A percentile compares a stretch with the other conserved stretches of the same genome.
These are phyloP conservation scores for Cornus kousa DNA, from an alignment of 148 eudicot genomes.

Conservation along the genomic window DNA sequence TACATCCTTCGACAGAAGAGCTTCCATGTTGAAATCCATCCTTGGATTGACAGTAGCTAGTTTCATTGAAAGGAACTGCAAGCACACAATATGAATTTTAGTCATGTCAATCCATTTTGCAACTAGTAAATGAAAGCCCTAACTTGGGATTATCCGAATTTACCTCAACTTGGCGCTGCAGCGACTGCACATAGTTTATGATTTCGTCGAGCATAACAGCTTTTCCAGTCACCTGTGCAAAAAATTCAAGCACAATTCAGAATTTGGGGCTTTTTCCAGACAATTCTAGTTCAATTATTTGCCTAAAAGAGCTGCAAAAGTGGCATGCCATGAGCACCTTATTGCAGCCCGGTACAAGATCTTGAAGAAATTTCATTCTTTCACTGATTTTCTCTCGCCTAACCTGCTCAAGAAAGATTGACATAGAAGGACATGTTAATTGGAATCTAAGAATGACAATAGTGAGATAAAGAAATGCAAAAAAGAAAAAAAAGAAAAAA, in stretches of 20 bases:
- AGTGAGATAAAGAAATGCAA: background rate
- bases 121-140: no score
- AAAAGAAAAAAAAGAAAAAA: no score
- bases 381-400: conserved; percentile 90
- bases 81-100: background rate
- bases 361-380: conserved; percentile 58
- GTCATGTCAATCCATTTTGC: background rate
- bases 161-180: conserved; percentile 96
- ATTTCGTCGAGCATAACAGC: conserved; percentile 94
- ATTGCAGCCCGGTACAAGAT: conserved; percentile 87
- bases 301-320: background rate
- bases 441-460: conserved; percentile 19
- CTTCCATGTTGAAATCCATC: conserved; percentile 65
- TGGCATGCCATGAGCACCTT: conserved; percentile 42
- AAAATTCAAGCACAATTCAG: conserved; percentile 9
- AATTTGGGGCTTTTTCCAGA: background rate
- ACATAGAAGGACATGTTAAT: background rate
- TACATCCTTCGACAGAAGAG: conserved; percentile 83
- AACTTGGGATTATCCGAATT: background rate
- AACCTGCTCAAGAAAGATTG: conserved; percentile 40
- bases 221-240: conserved; percentile 71
- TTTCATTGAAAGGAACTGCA: conserved; percentile 89
- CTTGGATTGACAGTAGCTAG: conserved; percentile 72
- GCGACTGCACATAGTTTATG: conserved; percentile 90
- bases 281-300: background rate